Evolutionary conservation across 345 rosid species (phyloP).

Genomic region (Salix brachista): DNA sequence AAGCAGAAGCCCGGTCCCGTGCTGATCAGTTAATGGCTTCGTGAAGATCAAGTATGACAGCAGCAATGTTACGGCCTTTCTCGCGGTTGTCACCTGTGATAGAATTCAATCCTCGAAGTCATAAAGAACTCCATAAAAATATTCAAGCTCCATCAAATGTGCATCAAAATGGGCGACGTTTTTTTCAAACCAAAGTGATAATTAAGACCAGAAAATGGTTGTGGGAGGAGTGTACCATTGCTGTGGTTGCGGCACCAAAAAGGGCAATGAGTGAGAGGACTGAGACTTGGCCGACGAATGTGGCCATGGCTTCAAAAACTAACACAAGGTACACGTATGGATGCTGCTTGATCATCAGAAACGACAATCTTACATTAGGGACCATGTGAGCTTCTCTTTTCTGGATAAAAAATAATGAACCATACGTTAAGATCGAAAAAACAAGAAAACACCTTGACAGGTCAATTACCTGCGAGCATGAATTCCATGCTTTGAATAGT

Average conservation of each 20-base stretch:
- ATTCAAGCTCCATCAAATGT: neutral
- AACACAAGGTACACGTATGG: slow-evolving; percentile 80
- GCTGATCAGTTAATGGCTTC: slow-evolving; percentile 78
- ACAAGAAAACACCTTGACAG: neutral
- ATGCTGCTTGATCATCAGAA: slow-evolving; percentile 35
- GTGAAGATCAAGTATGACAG: slow-evolving; percentile 85
- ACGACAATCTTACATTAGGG: neutral
- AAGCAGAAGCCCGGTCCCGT: slow-evolving; percentile 63
- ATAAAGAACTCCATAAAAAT: neutral
- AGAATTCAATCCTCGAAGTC: neutral
- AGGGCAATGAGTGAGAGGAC: slow-evolving; percentile 84
- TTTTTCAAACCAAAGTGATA: too few relatives aligned
- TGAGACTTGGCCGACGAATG: slow-evolving; percentile 85
- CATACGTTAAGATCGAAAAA: neutral
- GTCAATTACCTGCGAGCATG: slow-evolving; percentile 64
- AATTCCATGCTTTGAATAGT: slow-evolving; percentile 74
- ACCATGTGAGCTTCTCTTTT: too few relatives aligned
- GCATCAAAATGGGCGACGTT: neutral
- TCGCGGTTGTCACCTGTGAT: slow-evolving; percentile 55
- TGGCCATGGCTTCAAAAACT: slow-evolving; percentile 91
- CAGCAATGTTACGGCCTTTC: slow-evolving; percentile 68
- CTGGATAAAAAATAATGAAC: neutral
- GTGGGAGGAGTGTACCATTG: slow-evolving; percentile 52
- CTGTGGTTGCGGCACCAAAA: slow-evolving; percentile 94
- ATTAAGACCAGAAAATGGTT: neutral